Base-by-base conservation (phyloP, 2,329 filamentous ascomycete genomes). In the Trichoderma sp. region DNA sequence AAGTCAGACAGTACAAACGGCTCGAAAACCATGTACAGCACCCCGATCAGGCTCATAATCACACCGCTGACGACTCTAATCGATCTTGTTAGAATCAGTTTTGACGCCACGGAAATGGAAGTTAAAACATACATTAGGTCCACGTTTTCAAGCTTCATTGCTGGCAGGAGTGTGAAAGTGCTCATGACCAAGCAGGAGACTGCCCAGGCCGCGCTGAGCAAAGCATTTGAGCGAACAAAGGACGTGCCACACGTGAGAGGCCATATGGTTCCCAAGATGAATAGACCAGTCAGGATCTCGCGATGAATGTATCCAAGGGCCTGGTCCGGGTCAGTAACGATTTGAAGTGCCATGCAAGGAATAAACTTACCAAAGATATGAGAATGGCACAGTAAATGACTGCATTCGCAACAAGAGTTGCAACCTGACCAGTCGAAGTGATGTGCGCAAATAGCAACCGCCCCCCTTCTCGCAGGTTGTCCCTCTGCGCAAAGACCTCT, bases 241-340 rank as follows among this genome's bases (percentile, higher is more conserved):
- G 82, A 81, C 28, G 83, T 72, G 0, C 95, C 94, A 70, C 95
- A 90, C 0, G 87, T 81, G 0, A 84, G 70, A 0, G 95, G 95
- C 91, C 93, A 99, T 50, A 90, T 81, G 1, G 88, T 85, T 3
- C 87, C 93, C 3, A 93, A 69, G 28, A 93, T 72, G 73, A 93
- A 99, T 64, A 94, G 86, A 0, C 86, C 79, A 0, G 94, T 97
- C 71, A 96, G 89, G 26, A 98, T 87, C 73, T 97, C 90, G 47
- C 95, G 89, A 71, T 94, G 85, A 64, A 96, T 96, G 75, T 99
- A 99, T 58, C 92, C 93, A 78, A 96, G 82, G 24, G 95, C 93
- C 91, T 95, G 64, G 6, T 21, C 7, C 12, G 5, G 6, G 58
- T 66, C 28, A 69, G 65, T n/a, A 44, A 26, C 47, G 26, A 63